Conservation (phyloP, 2,329 filamentous ascomycete species). For the Talaromyces sp. region DNA sequence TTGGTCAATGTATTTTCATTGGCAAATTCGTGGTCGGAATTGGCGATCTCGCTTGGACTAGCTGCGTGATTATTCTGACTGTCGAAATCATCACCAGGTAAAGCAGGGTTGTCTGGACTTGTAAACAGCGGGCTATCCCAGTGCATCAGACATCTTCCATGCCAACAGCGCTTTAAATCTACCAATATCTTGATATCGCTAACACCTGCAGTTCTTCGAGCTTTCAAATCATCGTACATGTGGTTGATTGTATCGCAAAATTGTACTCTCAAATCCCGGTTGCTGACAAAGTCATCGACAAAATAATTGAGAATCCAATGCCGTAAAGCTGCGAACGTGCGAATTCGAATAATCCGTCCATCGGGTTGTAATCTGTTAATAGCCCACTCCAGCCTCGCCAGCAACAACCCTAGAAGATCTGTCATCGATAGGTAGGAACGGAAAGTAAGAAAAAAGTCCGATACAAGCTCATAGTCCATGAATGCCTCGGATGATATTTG, state of each 20-base stretch:
- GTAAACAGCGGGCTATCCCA: slow-evolving; percentile 76
- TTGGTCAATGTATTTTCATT: slow-evolving; percentile 17
- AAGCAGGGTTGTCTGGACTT: slow-evolving; percentile 65
- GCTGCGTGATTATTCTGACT: slow-evolving; percentile 51
- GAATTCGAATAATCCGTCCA: slow-evolving; percentile 82
- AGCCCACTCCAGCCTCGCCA: slow-evolving; percentile 85
- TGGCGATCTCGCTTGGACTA: slow-evolving; percentile 39
- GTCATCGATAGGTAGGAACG: slow-evolving; percentile 77
- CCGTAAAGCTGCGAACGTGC: slow-evolving; percentile 22
- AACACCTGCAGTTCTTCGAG: slow-evolving; percentile 53
- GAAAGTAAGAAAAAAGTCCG: slow-evolving; percentile 96
- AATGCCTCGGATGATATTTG: slow-evolving; percentile 96
- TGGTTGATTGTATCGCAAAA: slow-evolving; percentile 81
- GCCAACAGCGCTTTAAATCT: slow-evolving; percentile 97
- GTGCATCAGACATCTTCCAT: slow-evolving; percentile 81
- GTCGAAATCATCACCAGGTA: slow-evolving; percentile 71
- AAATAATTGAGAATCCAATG: slow-evolving; percentile 62
- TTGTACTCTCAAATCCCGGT: slow-evolving; percentile 68
- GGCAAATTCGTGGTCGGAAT: slow-evolving; percentile 22
- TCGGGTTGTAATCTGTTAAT: slow-evolving; percentile 75
- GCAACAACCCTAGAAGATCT: slow-evolving; percentile 77
- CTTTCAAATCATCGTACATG: slow-evolving; percentile 54
- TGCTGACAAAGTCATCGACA: slow-evolving; percentile 82
- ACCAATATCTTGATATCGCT: slow-evolving; percentile 81
- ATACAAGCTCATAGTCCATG: slow-evolving; percentile 93